Conservation (phyloP, 805 yeast genomes). For the Ogataea wickerhamii region DNA sequence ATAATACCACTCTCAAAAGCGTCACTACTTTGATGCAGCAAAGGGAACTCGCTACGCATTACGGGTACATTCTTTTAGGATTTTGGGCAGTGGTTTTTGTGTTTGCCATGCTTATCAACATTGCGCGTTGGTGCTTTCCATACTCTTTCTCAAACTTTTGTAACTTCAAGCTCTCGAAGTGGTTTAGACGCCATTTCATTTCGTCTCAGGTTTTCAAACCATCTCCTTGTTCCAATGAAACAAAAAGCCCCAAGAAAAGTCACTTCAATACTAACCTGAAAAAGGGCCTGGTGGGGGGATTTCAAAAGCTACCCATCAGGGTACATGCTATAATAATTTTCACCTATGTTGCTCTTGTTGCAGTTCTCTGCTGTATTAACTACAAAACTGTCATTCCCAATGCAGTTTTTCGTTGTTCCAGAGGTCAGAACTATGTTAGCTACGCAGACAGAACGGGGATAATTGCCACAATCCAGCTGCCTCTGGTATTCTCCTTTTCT, state of each 20-base stretch:
- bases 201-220: conserved; percentile 32
- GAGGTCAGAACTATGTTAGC: conserved; percentile 29
- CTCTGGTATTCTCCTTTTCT: conserved; percentile 34
- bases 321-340: conserved; percentile 30
- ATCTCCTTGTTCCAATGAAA: conserved; percentile 3
- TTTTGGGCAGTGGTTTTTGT: conserved; percentile 33
- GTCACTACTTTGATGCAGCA: conserved; percentile 28
- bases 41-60: conserved; percentile 28
- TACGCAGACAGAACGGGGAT: conserved; percentile 48
- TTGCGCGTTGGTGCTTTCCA: conserved; percentile 36
- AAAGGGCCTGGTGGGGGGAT: conserved; percentile 6
- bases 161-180: conserved; percentile 20
- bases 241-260: not conserved
- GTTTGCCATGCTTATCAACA: conserved; percentile 26
- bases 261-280: conserved; percentile 3
- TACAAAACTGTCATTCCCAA: conserved; percentile 28
- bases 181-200: conserved; percentile 33
- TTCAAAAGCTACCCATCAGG: conserved; percentile 32
- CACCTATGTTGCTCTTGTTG: conserved; percentile 26
- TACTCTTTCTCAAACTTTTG: conserved; percentile 22
- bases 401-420: conserved; percentile 29
- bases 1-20: conserved; percentile 26
- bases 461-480: conserved; percentile 37
- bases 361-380: conserved; percentile 28
- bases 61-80: conserved; percentile 27